phyloP scores from a whole-genome alignment of 306 rosid genomes.

The Bauhinia variegata region DNA sequence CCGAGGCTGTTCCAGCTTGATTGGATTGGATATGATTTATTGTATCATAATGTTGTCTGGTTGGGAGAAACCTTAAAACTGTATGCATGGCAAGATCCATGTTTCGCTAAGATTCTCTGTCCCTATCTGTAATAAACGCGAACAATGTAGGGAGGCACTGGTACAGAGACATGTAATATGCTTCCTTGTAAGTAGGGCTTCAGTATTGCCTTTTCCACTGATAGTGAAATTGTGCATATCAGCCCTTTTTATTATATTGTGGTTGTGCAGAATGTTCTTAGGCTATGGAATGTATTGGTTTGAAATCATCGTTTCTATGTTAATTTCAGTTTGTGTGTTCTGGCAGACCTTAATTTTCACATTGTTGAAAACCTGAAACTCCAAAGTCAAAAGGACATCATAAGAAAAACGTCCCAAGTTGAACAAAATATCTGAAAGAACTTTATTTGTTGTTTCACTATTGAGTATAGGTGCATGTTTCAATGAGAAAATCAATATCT shows the following conservation, averaged over 20 bases:
- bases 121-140: constrained; percentile 46
- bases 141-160: constrained; percentile 47
- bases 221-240: constrained; percentile 49
- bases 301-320: not conserved
- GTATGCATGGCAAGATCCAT: no score
- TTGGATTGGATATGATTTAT: constrained; percentile 31
- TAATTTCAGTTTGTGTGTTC: not conserved
- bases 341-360: no score
- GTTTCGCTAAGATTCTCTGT: constrained; percentile 37
- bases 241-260: constrained; percentile 57
- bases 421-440: no score
- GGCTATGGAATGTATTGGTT: no score
- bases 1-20: constrained; percentile 76
- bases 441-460: no score
- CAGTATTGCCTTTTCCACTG: constrained; percentile 53
- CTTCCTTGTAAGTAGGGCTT: constrained; percentile 58
- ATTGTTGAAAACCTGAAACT: not conserved
- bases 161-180: constrained; percentile 43
- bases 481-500: no score
- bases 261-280: constrained; percentile 39
- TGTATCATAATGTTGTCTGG: constrained; percentile 43
- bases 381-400: not conserved
- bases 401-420: no score
- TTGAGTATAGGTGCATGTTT: no score
- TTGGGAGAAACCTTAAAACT: constrained; percentile 58